Conservation (phyloP, 2,329 filamentous ascomycete species). For the Cladophialophora psammophila region DNA sequence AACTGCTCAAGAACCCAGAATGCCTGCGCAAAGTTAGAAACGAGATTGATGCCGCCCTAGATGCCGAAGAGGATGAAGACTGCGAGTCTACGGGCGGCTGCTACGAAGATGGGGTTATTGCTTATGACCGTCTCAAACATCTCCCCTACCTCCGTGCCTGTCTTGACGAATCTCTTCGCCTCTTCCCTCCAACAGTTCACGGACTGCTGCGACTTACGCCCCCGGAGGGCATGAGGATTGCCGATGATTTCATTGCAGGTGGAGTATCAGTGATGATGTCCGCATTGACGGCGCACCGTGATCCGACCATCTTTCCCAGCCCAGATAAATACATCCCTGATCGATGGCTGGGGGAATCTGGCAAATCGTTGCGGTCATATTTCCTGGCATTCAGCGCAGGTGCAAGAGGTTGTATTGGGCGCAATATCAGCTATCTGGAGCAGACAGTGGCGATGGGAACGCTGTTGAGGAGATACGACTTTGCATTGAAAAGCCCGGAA, state of each 20-base stretch:
- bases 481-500: slow-evolving; percentile 45
- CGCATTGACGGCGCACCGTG: slow-evolving; percentile 75
- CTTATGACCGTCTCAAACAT: slow-evolving; percentile 58
- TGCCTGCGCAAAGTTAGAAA: slow-evolving; percentile 50
- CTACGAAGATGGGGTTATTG: slow-evolving; percentile 52
- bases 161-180: slow-evolving; percentile 76
- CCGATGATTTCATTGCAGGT: slow-evolving; percentile 70
- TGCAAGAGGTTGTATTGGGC: slow-evolving; percentile 51
- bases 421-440: slow-evolving; percentile 56
- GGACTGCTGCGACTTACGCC: slow-evolving; percentile 75
- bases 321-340: slow-evolving; percentile 72
- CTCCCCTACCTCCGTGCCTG: slow-evolving; percentile 78
- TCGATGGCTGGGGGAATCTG: slow-evolving; percentile 47
- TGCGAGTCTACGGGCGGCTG: neutral
- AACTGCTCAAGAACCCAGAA: slow-evolving; percentile 58
- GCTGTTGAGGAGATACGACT: slow-evolving; percentile 54
- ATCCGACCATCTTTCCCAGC: slow-evolving; percentile 72
- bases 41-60: slow-evolving; percentile 57
- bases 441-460: slow-evolving; percentile 55
- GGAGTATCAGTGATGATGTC: slow-evolving; percentile 77
- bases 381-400: slow-evolving; percentile 49
- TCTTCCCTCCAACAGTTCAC: slow-evolving; percentile 69
- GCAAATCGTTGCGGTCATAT: slow-evolving; percentile 34
- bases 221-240: slow-evolving; percentile 64
- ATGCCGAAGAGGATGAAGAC: slow-evolving; percentile 47